A percentile compares a stretch with the other conserved stretches of the same genome.
phyloP scores from a whole-genome alignment of 2,329 filamentous ascomycete species.

The Claviceps pusilla region DNA sequence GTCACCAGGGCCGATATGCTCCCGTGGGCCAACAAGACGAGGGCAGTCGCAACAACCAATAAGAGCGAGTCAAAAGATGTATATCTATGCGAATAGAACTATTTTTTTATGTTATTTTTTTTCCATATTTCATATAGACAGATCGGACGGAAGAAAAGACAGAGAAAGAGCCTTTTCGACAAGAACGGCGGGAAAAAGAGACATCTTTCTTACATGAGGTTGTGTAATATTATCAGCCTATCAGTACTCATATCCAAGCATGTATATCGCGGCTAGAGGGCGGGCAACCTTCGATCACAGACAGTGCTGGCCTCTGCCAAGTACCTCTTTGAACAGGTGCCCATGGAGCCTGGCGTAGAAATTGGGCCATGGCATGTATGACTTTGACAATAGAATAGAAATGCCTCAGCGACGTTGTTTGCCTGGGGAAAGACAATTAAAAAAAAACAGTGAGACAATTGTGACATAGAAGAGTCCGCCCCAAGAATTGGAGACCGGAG shows the following conservation, averaged over 20 bases:
- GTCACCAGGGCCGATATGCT: conserved; percentile 26
- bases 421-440: no score
- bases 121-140: conserved; percentile 22
- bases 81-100: conserved; percentile 13
- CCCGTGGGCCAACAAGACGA: conserved; percentile 28
- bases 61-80: conserved; percentile 8
- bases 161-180: background rate
- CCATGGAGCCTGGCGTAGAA: background rate
- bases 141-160: background rate
- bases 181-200: background rate
- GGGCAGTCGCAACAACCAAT: conserved; percentile 13
- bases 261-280: background rate
- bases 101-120: background rate
- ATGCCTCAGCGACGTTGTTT: background rate
- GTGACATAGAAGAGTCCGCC: background rate
- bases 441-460: no score
- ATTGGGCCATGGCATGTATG: background rate
- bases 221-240: background rate
- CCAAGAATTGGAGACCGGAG: no score
- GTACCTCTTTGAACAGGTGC: background rate
- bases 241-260: background rate
- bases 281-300: background rate
- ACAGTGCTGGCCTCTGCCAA: background rate
- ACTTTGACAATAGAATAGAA: background rate
- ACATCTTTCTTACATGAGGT: background rate